These are phyloP conservation scores for Leptodermis oblonga DNA, from an alignment of 257 asterid genomes.

Conservation along the genomic window DNA sequence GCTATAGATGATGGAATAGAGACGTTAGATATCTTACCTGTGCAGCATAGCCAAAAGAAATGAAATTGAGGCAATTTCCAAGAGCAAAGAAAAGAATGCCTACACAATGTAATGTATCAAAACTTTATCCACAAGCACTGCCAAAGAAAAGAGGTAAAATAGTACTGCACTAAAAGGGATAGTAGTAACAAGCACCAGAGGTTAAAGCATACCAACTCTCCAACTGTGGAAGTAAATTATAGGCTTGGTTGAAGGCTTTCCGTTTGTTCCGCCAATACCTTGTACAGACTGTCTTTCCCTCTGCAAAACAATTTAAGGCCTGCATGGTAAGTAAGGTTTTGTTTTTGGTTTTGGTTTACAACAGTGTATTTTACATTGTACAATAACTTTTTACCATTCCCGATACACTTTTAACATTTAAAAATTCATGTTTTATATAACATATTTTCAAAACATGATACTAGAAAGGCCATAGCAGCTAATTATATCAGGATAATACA, in stretches of 20 bases:
- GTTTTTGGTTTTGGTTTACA: too few relatives aligned
- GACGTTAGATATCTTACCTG: conserved; percentile 56
- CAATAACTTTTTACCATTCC: too few relatives aligned
- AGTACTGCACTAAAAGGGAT: not conserved
- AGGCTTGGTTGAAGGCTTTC: conserved; percentile 40
- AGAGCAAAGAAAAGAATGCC: conserved; percentile 75
- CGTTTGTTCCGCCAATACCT: conserved; percentile 53
- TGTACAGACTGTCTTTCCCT: conserved; percentile 57
- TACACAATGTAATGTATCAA: conserved; percentile 28
- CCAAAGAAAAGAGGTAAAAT: too few relatives aligned
- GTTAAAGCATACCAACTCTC: conserved; percentile 69
- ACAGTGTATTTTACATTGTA: too few relatives aligned
- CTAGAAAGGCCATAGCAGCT: conserved; percentile 6
- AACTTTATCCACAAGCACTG: not conserved
- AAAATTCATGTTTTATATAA: too few relatives aligned
- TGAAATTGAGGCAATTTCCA: conserved; percentile 91
- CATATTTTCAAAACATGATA: too few relatives aligned
- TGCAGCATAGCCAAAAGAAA: conserved; percentile 97
- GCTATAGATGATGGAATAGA: not conserved
- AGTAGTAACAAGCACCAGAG: not conserved
- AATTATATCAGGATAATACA: not conserved
- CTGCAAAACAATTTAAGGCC: conserved; percentile 56
- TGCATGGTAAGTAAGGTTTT: too few relatives aligned
- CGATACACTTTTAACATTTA: too few relatives aligned
- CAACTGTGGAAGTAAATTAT: conserved; percentile 81